Evolutionary conservation across 805 yeast genomes (phyloP), one percentile per base, ranked within the genome.

Genomic region (Kodamaea kakaduensis): DNA sequence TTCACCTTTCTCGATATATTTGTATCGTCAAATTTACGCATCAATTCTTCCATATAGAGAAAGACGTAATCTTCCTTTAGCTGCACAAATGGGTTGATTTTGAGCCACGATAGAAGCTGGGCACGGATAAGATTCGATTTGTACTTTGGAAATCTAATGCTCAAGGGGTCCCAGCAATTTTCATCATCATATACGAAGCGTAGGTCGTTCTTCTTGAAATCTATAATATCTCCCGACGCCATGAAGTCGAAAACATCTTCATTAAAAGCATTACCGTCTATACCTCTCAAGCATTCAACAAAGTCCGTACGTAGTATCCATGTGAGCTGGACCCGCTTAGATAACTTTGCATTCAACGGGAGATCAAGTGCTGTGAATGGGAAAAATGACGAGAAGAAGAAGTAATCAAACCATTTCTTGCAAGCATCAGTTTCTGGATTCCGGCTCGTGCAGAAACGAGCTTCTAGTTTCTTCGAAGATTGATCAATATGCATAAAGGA

Each of bases 41-140:
- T 33, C 24, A 54, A 40, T 17, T 50, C 50, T 9, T 31, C 32
- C 20, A 50, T 35, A 27, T 47, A 50, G 12, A 46, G 47, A 7
- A 43, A 24, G 21, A 58, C 51, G 31, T 37, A 52, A 3, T 48
- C 36, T 25, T 52, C 54, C 9, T 49, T 41, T 25, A 59, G 56
- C 35, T 59, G 54, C 14, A 47, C 44, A 34, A 64, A 63, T 0
- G 72, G 72, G 29, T 52, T 47, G 12, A 67, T 34, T 15, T 49
- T 49, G 49, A 65, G 54, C 72, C 72, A 67, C 38, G 62, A 61
- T 6, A 47, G 41, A 10, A 66, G 36, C 33, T 65, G 70, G 5
- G 52, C 37, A 25, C 54, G 43, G 2, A 54, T 44, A 23, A 50
- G 36, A 21, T 41, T 47, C 10, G 54, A 46, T 26, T 43, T 45